A percentile compares a stretch with the other conserved stretches of the same genome.
These are phyloP conservation scores for Populus deltoides DNA, from an alignment of 345 rosid genomes.

Conservation along the genomic window DNA sequence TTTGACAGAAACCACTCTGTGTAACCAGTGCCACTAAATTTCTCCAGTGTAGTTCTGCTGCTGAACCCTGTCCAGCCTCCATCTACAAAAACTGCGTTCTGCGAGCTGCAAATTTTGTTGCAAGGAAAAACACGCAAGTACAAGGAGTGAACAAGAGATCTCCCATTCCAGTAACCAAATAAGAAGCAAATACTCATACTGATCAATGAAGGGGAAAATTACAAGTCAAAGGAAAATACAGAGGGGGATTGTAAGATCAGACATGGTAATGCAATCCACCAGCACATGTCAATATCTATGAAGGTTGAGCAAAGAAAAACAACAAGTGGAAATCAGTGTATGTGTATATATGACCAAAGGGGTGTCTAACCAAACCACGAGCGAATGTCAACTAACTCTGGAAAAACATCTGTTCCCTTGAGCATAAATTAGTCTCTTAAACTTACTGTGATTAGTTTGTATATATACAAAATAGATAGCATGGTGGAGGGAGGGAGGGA, in stretches of 20 bases:
- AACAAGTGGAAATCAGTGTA: not conserved
- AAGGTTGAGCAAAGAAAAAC: not conserved
- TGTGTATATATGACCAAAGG: not conserved
- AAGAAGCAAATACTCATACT: conserved; percentile 1
- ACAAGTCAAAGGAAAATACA: not conserved
- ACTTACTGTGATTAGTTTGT: not conserved
- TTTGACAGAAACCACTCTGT: conserved; percentile 81
- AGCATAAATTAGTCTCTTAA: not conserved
- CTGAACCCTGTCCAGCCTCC: conserved; percentile 52
- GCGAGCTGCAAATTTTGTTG: conserved; percentile 52
- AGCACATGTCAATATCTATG: not conserved
- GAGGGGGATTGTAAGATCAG: not conserved
- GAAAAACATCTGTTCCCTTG: not conserved
- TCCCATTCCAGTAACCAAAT: not conserved
- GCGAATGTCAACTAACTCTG: not conserved
- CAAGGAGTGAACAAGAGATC: not conserved
- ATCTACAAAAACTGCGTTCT: conserved; percentile 43
- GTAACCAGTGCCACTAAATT: conserved; percentile 42
- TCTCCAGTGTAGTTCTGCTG: conserved; percentile 36
- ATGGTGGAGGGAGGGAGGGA: not conserved
- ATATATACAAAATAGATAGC: not conserved
- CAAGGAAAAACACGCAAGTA: not conserved
- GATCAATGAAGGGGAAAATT: not conserved
- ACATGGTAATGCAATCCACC: not conserved
- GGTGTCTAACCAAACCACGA: not conserved